Conservation (phyloP, 169 alveolate genomes). For the Cryptosporidium viatorum region DNA sequence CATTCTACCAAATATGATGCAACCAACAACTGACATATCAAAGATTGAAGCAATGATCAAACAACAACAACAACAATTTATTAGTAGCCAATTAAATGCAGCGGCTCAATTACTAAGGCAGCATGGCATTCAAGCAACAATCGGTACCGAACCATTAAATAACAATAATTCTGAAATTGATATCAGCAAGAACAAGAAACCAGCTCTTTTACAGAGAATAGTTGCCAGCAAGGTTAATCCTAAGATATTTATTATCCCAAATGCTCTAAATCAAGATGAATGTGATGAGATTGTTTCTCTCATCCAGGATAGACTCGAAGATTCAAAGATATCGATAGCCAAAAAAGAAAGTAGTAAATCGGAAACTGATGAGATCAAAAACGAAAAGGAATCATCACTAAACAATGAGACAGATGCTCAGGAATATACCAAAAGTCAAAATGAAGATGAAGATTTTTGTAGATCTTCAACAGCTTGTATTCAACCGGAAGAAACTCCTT, state of each 20-base stretch:
- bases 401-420: neutral
- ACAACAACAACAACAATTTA: constrained; percentile 49
- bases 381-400: neutral
- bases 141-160: constrained; percentile 49
- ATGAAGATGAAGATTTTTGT: constrained; percentile 34
- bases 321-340: constrained; percentile 38
- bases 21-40: constrained; percentile 15
- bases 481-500: constrained; percentile 52
- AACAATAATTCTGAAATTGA: neutral
- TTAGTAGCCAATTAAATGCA: constrained; percentile 32
- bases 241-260: constrained; percentile 49
- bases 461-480: constrained; percentile 64
- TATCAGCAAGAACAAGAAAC: constrained; percentile 11
- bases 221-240: constrained; percentile 67
- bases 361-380: neutral
- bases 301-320: constrained; percentile 38
- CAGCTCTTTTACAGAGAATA: constrained; percentile 55
- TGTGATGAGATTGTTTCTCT: constrained; percentile 34
- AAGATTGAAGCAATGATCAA: constrained; percentile 49
- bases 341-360: constrained; percentile 6
- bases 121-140: constrained; percentile 72
- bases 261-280: constrained; percentile 46
- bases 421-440: neutral
- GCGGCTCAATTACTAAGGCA: constrained; percentile 72
- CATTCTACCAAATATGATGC: neutral